Base-by-base conservation (phyloP, 192 early-diverging fungal genomes). In the Backusella morwellensis region DNA sequence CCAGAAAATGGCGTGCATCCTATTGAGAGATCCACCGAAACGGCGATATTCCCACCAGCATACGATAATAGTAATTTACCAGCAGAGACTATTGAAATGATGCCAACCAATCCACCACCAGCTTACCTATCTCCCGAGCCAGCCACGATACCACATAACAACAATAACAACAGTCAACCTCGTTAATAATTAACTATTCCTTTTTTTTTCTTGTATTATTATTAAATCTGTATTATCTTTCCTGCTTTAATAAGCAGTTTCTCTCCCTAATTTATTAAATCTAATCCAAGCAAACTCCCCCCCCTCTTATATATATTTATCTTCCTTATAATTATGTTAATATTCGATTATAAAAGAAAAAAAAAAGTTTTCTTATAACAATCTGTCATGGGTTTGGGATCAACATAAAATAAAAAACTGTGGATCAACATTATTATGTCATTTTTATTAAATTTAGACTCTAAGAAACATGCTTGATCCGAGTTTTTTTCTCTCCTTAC, bases 141-240 rank as follows among this genome's bases (percentile, higher is more conserved):
- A 34, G 32, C 54, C 54, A 23, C 40, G 17, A 21, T 36, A 41
- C 50, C 52, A n/a, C 66, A 41, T 26, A 67, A 41, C 38, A 38
- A 38, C 36, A 66, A 41, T 11, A 38, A 9, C 36, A 38, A 11
- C 67, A 19, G 0, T 17, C 21, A 68, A 70, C 23, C 67, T 8
- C 21, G 34, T 23, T 29, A 35, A 36, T 66, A 56, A 14, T 23
- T 36, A 34, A 12, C 19, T 40, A 41, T 17, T 23, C 23, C 59
- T 35, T 17, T 59, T 36, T 35, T 12, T n/a, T 70, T 74, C 66
- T 1, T 32, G 4, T 75, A 40, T 75, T 42, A 66, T 66, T 35
- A 66, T 42, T 69, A 68, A 67, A 21, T 42, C 35, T 75, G 66
- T 66, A 38, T 42, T 72, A 73, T 56, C 23, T 47, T 26, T 35